phyloP scores from a whole-genome alignment of 1,139 yeast species.

The Zygoascus meyerae region DNA sequence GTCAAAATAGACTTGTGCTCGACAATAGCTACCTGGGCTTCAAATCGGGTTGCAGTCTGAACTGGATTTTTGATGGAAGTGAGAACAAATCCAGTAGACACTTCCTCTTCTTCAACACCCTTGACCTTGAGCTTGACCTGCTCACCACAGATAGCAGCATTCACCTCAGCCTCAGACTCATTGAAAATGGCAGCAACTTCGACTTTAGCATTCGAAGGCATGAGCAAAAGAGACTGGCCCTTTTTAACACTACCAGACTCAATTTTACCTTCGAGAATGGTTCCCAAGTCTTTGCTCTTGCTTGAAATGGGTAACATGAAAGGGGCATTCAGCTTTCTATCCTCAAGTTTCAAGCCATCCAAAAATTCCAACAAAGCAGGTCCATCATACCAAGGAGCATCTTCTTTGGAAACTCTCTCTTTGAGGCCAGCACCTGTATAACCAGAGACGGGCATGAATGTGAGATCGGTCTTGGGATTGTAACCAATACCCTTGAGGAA shows the following conservation, averaged over 20 bases:
- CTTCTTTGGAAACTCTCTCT: conserved; percentile 64
- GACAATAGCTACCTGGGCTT: conserved; percentile 95
- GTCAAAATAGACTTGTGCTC: conserved; percentile 92
- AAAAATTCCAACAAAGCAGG: conserved; percentile 87
- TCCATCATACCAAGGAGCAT: conserved; percentile 91
- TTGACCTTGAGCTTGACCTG: conserved; percentile 89
- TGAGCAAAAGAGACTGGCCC: conserved; percentile 66
- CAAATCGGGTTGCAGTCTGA: conserved; percentile 81
- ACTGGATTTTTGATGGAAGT: conserved; percentile 85
- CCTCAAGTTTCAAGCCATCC: conserved; percentile 72
- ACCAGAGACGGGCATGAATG: conserved; percentile 96
- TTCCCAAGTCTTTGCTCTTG: conserved; percentile 94
- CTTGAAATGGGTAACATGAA: conserved; percentile 95
- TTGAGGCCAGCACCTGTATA: conserved; percentile 96
- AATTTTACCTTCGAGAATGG: conserved; percentile 95
- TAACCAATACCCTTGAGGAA: conserved; percentile 91
- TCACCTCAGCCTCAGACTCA: conserved; percentile 94
- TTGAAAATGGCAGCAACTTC: conserved; percentile 85
- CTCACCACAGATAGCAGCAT: conserved; percentile 88
- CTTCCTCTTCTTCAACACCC: conserved; percentile 97
- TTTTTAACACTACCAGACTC: conserved; percentile 91
- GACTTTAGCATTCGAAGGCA: conserved; percentile 84
- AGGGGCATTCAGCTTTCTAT: conserved; percentile 88
- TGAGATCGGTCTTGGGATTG: conserved; percentile 70
- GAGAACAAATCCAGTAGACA: conserved; percentile 84